Evolutionary conservation across 495 filamentous ascomycete genomes (phyloP), one percentile per base, ranked within the genome.

Genomic region (Aspergillus bertholletiae): DNA sequence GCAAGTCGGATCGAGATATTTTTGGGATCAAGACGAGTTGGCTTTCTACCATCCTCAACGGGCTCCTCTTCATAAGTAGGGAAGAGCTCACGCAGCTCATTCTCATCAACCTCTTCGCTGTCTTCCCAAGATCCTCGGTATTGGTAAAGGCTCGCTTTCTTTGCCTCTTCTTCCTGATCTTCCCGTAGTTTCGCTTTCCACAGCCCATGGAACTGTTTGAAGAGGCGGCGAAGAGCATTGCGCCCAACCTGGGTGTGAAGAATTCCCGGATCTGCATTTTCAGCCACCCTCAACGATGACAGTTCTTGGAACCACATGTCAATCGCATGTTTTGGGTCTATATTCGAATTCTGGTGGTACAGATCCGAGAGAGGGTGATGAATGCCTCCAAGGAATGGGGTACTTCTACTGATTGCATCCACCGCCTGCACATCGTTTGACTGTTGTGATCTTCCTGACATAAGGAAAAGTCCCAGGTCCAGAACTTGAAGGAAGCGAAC

Each of bases 401-500:
- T 84, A 22, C 75, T 71, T 2, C 70, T 57, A 51, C 79, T 76
- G 35, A 88, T 65, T 15, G 70, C 61, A 17, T 60, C 59, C 11
- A 77, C 68, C 23, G 54, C 61, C 60, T 57, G 60, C 24, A 56
- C 35, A 48, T 62, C 54, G 44, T 61, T 52, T 7, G 65, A 51
- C 21, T 63, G 17, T 5, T 64, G 55, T 7, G 56, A 54, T n/a
- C 59, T 50, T 27, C 49, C 63, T 6, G 66, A 76, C 34, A 77
- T 75, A 26, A 96, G 68, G 15, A 80, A 86, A 27, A 96, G 63
- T 12, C 92, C 90, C 52, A 93, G 66, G 56, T 88, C 86, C 11
- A 99, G 75, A 51, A 89, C 86, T 50, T 88, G 83, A 8, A 97
- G 78, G 59, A 97, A 91, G 43, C 87, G 89, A 54, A 92, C 77